phyloP scores from a whole-genome alignment of 441 rosid species.

The Gossypium gossypioides region DNA sequence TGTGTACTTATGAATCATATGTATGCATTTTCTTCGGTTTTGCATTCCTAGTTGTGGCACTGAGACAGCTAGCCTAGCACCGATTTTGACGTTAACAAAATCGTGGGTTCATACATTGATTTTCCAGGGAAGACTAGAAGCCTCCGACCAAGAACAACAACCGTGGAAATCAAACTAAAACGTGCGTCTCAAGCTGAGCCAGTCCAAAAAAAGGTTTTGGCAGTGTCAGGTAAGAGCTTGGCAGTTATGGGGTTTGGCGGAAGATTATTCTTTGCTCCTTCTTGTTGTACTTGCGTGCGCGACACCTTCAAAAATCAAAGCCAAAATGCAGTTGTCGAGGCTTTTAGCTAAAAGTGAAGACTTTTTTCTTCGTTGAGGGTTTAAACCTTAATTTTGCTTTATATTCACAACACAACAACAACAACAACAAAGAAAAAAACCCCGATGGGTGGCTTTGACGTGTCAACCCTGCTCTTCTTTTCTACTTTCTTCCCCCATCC shows the following conservation, averaged over 20 bases:
- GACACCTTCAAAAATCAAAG: constrained; percentile 16
- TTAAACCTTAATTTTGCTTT: background rate
- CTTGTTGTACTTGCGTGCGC: constrained; percentile 28
- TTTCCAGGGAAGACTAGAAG: background rate
- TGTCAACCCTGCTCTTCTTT: background rate
- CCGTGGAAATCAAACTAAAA: background rate
- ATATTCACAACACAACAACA: background rate
- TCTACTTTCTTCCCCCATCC: background rate
- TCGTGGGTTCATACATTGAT: background rate
- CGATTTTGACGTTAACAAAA: background rate
- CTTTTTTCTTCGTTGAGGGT: background rate
- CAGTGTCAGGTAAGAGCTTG: background rate
- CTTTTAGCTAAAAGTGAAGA: background rate
- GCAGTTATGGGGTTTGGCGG: background rate
- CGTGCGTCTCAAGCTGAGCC: background rate
- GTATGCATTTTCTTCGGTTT: background rate
- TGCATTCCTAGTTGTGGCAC: background rate
- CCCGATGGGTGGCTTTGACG: background rate
- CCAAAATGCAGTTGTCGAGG: background rate
- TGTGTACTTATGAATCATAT: background rate
- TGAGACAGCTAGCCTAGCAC: background rate
- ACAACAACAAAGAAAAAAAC: background rate
- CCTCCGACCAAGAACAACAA: background rate
- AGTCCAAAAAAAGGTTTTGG: background rate
- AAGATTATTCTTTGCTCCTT: constrained; percentile 2